phyloP scores from a whole-genome alignment of 345 rosid species.

The Arabis alpina region DNA sequence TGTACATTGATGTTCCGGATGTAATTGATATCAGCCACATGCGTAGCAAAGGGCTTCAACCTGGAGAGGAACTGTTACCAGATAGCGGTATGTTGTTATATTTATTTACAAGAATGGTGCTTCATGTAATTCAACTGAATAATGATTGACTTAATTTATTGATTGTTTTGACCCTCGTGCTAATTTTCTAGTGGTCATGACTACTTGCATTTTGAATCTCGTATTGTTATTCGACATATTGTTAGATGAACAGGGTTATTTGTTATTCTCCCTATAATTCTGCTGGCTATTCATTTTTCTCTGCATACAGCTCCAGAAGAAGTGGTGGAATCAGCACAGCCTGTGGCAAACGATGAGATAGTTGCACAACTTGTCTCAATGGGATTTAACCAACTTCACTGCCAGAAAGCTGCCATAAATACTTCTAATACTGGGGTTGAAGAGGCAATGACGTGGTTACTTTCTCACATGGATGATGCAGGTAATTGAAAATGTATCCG shows the following conservation, averaged over 20 bases:
- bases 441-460: slow-evolving; percentile 98
- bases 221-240: not conserved
- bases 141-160: not conserved
- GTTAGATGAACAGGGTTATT: not conserved
- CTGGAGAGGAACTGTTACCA: slow-evolving; percentile 89
- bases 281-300: slow-evolving; percentile 12
- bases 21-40: slow-evolving; percentile 88
- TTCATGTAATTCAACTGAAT: slow-evolving; percentile 15
- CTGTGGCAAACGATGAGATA: slow-evolving; percentile 77
- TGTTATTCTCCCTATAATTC: slow-evolving; percentile 1
- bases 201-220: not conserved
- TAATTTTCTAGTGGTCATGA: not conserved
- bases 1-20: slow-evolving; percentile 94
- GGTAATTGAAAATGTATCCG: slow-evolving; percentile 50
- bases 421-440: slow-evolving; percentile 87
- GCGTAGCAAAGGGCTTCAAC: slow-evolving; percentile 96
- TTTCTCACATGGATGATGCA: slow-evolving; percentile 92
- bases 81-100: slow-evolving; percentile 57
- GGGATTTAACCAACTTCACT: slow-evolving; percentile 89
- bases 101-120: slow-evolving; percentile 8
- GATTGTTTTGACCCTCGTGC: too few species aligned
- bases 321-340: slow-evolving; percentile 56
- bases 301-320: slow-evolving; percentile 55
- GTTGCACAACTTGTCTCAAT: slow-evolving; percentile 88
- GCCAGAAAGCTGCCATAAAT: slow-evolving; percentile 92